Evolutionary conservation across 2,329 filamentous ascomycete genomes (phyloP).

Genomic region (Trichocomaceae sp.): DNA sequence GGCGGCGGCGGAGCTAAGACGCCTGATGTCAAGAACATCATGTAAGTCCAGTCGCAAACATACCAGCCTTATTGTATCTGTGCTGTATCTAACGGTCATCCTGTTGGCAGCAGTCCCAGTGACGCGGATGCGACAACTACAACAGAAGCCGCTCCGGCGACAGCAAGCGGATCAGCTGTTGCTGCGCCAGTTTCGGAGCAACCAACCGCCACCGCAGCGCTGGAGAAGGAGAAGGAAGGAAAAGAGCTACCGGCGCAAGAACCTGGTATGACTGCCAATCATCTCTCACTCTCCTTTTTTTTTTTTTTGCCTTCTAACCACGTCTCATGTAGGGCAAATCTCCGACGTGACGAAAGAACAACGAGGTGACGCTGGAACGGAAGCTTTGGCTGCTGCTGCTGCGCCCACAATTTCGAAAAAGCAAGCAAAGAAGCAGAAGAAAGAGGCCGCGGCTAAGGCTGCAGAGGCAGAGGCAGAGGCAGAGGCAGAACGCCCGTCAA

Average conservation of each 20-base stretch:
- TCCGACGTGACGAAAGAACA: background rate
- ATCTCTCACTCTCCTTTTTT: background rate
- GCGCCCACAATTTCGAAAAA: background rate
- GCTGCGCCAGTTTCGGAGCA: background rate
- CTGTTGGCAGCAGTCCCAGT: background rate
- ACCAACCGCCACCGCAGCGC: background rate
- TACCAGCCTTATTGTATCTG: too few species aligned
- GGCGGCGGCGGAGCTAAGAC: conserved; percentile 5
- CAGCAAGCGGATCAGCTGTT: conserved; percentile 5
- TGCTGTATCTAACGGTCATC: background rate
- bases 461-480: background rate
- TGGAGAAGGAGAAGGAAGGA: background rate
- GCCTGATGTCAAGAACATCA: conserved; percentile 11
- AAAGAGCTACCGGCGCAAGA: conserved; percentile 3
- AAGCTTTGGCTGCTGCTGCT: conserved; percentile 7
- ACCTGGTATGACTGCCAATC: conserved; percentile 2
- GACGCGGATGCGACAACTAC: conserved; percentile 1
- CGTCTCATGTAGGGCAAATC: background rate
- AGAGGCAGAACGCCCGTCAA: background rate
- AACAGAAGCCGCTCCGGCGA: background rate
- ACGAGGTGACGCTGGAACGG: conserved; percentile 2
- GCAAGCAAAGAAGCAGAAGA: background rate
- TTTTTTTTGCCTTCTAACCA: background rate
- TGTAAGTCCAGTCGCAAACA: conserved; percentile 1
- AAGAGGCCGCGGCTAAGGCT: background rate